Evolutionary conservation across 306 rosid genomes (phyloP).

Genomic region (Citrullus mucosospermus): DNA sequence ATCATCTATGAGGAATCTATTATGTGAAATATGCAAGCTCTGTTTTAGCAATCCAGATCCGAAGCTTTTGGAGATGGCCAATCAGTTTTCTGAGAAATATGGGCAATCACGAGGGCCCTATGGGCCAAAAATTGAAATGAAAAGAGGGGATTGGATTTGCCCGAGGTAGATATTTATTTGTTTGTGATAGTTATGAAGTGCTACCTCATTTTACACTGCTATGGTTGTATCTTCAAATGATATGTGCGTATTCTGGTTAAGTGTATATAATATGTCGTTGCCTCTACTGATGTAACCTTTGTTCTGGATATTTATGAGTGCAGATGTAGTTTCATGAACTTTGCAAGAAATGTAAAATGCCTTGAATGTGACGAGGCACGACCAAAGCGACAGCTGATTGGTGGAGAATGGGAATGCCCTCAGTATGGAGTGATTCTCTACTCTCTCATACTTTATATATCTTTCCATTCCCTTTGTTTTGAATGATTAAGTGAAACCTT

Average conservation of each 20-base stretch:
- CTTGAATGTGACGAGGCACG: conserved; percentile 86
- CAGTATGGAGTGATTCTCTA: conserved; percentile 47
- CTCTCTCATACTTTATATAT: not conserved
- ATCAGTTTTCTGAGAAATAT: conserved; percentile 27
- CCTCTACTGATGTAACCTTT: not conserved
- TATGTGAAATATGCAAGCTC: conserved; percentile 54
- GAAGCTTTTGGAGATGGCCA: conserved; percentile 24
- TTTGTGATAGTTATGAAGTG: not conserved
- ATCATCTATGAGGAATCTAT: conserved; percentile 55
- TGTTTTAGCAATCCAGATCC: conserved; percentile 36
- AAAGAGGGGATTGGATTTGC: conserved; percentile 94
- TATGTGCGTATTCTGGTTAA: not conserved
- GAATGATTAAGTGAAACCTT: conserved; percentile 9
- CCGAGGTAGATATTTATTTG: conserved; percentile 35
- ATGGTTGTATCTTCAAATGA: conserved; percentile 1
- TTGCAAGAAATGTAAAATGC: conserved; percentile 75
- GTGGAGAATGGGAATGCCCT: conserved; percentile 99
- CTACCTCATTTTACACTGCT: conserved; percentile 1
- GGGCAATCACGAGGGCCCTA: conserved; percentile 22
- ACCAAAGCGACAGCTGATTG: conserved; percentile 72
- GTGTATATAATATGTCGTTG: not conserved
- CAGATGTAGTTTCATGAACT: conserved; percentile 97
- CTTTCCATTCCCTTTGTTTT: not conserved
- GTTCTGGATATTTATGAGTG: conserved; percentile 16
- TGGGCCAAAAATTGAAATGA: conserved; percentile 68